These are phyloP conservation scores for Dipteronia dyeriana DNA, from an alignment of 345 rosid genomes.

Conservation along the genomic window DNA sequence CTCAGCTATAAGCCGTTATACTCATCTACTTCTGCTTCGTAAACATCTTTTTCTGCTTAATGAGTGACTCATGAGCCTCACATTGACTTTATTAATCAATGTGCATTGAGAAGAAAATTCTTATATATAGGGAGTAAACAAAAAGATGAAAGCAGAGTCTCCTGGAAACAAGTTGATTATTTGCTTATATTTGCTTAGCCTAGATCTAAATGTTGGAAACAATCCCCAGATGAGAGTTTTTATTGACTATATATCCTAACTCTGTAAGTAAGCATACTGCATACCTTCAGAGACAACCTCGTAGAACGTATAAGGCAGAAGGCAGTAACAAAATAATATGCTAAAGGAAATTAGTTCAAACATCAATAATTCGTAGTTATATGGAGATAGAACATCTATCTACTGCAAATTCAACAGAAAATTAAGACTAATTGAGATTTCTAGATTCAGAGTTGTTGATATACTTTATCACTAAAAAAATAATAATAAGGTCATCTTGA, in stretches of 20 bases:
- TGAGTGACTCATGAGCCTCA: too few relatives aligned
- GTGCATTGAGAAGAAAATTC: too few relatives aligned
- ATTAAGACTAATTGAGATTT: neutral
- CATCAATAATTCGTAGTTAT: constrained; percentile 4
- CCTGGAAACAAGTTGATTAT: neutral
- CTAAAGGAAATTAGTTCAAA: neutral
- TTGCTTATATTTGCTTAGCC: neutral
- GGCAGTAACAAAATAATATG: neutral
- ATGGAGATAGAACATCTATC: neutral
- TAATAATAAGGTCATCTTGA: neutral
- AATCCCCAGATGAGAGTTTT: neutral
- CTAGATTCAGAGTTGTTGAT: neutral
- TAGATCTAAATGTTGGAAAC: neutral
- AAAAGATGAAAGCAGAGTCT: neutral
- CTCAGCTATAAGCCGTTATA: too few relatives aligned
- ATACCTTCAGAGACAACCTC: neutral
- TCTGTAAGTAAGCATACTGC: neutral
- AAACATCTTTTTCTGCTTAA: too few relatives aligned
- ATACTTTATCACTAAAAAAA: neutral
- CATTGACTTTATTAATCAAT: too few relatives aligned
- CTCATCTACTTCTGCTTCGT: too few relatives aligned
- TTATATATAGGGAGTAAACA: neutral
- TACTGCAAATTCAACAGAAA: neutral
- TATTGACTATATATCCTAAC: neutral
- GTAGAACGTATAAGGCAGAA: neutral